Evolutionary conservation across 257 asterid genomes (phyloP).

Genomic region (Nicotiana attenuata): DNA sequence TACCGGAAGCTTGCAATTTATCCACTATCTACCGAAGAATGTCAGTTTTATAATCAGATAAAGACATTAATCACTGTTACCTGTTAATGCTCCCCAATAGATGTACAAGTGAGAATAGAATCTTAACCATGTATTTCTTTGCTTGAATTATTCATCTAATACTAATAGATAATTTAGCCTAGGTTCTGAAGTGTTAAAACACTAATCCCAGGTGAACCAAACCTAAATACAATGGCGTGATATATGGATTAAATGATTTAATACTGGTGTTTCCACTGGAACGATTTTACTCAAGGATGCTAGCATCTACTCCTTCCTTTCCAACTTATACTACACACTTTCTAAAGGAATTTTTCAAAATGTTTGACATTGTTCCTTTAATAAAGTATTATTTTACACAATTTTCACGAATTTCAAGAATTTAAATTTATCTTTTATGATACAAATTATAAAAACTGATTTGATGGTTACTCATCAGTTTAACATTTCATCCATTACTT

Average conservation of each 20-base stretch:
- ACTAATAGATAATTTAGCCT: not conserved
- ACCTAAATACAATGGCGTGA: not conserved
- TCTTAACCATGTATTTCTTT: not conserved
- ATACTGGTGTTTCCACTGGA: not conserved
- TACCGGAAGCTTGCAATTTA: conserved; percentile 81
- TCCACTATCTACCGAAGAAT: conserved; percentile 58
- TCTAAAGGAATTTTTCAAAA: not conserved
- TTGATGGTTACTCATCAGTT: not conserved
- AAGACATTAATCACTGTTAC: not conserved
- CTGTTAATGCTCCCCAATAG: not conserved
- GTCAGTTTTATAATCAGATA: not conserved
- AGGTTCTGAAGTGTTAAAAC: not conserved
- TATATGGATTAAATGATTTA: not conserved
- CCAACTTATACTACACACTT: not conserved
- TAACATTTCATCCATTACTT: not conserved
- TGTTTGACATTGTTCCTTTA: not conserved
- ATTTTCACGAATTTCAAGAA: not conserved
- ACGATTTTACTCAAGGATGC: not conserved
- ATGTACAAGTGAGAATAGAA: not conserved
- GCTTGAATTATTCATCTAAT: not conserved
- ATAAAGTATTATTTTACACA: not conserved
- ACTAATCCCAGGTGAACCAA: not conserved
- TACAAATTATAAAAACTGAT: not conserved
- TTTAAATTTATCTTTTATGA: not conserved
- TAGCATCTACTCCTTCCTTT: not conserved